Evolutionary conservation across 305 asterid genomes (phyloP).

Genomic region (Fraxinus ornus): DNA sequence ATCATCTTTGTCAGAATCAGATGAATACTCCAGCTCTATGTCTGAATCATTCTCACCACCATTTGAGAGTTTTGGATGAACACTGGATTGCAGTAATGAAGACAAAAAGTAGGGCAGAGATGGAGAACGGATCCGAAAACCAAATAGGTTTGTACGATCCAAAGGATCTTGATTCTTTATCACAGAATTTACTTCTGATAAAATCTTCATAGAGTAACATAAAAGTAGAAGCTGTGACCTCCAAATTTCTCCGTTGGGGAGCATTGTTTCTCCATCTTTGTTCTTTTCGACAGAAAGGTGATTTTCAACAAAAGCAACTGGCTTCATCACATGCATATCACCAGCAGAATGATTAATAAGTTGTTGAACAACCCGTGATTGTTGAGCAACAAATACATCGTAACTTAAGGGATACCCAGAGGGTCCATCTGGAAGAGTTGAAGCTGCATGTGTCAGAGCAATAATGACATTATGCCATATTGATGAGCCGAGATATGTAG

Average conservation of each 20-base stretch:
- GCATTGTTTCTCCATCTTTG: slow-evolving; percentile 30
- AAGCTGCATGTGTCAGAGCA: slow-evolving; percentile 71
- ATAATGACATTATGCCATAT: slow-evolving; percentile 60
- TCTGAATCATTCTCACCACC: slow-evolving; percentile 32
- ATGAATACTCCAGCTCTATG: slow-evolving; percentile 28
- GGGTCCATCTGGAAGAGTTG: slow-evolving; percentile 67
- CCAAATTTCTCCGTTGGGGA: slow-evolving; percentile 50
- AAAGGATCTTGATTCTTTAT: slow-evolving; percentile 20
- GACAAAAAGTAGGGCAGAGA: slow-evolving; percentile 33
- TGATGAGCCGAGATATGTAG: slow-evolving; percentile 64
- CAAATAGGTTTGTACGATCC: slow-evolving; percentile 27
- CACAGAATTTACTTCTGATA: slow-evolving; percentile 46
- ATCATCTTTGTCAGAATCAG: slow-evolving; percentile 26
- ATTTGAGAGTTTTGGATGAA: slow-evolving; percentile 32
- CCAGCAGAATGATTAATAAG: slow-evolving; percentile 42
- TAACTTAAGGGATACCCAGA: slow-evolving; percentile 48
- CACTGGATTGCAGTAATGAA: slow-evolving; percentile 41
- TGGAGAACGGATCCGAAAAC: slow-evolving; percentile 24
- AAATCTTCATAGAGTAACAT: slow-evolving; percentile 64
- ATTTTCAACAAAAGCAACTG: slow-evolving; percentile 65
- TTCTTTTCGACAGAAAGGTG: slow-evolving; percentile 24
- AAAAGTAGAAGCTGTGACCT: slow-evolving; percentile 52
- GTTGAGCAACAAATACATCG: slow-evolving; percentile 44
- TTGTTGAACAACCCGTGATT: slow-evolving; percentile 41
- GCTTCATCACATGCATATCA: slow-evolving; percentile 26